Percentiles rank a stretch among this genome's conserved stretches.
These are phyloP conservation scores for Aspergillus pseudonomiae DNA, from an alignment of 2,329 filamentous ascomycete species.

Conservation along the genomic window DNA sequence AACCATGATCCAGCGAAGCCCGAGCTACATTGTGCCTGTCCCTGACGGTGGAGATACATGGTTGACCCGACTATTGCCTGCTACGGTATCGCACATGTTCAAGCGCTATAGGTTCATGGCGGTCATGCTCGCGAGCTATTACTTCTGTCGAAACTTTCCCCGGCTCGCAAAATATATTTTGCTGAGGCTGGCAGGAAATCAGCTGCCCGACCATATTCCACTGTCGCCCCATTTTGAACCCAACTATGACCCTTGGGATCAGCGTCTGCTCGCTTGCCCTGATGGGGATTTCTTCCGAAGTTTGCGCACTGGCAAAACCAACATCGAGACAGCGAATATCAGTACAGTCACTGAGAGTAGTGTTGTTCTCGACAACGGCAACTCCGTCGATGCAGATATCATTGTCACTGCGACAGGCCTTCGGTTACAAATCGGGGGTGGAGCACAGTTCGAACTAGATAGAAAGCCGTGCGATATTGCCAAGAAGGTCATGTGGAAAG, in stretches of 20 bases:
- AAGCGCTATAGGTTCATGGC: background rate
- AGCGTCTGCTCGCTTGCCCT: conserved; percentile 68
- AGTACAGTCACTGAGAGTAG: conserved; percentile 47
- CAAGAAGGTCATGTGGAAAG: conserved; percentile 36
- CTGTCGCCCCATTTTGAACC: conserved; percentile 60
- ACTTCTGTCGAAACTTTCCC: background rate
- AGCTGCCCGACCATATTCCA: background rate
- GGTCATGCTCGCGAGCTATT: too few species aligned
- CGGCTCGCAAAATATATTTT: background rate
- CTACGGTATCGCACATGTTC: background rate
- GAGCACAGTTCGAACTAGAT: conserved; percentile 28
- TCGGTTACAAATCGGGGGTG: conserved; percentile 32
- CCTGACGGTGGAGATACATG: background rate
- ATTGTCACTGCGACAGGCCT: conserved; percentile 42
- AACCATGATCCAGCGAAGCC: background rate
- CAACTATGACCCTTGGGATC: conserved; percentile 65
- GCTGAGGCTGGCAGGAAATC: background rate
- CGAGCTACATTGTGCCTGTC: background rate
- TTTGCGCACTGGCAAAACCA: conserved; percentile 35
- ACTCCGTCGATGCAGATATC: conserved; percentile 33
- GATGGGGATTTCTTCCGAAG: conserved; percentile 58
- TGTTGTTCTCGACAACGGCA: conserved; percentile 48
- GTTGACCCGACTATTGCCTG: background rate
- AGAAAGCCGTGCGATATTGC: conserved; percentile 21
- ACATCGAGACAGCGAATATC: conserved; percentile 49